Evolutionary conservation across 495 filamentous ascomycete genomes (phyloP).

Genomic region (Tuber microsphaerosporum): DNA sequence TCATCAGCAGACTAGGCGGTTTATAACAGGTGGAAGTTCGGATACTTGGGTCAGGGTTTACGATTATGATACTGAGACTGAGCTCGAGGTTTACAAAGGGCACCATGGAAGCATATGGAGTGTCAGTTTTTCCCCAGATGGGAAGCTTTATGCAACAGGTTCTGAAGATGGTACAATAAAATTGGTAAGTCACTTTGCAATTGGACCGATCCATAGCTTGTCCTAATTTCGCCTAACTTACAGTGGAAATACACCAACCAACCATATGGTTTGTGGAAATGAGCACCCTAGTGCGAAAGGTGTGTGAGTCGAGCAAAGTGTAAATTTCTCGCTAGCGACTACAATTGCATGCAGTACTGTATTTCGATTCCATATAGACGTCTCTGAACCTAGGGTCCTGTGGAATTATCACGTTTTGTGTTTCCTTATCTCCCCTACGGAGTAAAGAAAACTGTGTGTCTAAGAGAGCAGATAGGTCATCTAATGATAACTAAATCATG

Average conservation of each 20-base stretch:
- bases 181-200: constrained; percentile 46
- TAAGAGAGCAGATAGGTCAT: neutral
- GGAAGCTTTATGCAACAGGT: constrained; percentile 89
- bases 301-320: neutral
- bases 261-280: constrained; percentile 60
- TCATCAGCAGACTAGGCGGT: constrained; percentile 68
- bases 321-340: neutral
- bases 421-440: neutral
- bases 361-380: neutral
- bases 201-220: neutral
- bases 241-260: constrained; percentile 63
- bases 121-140: constrained; percentile 85
- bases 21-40: constrained; percentile 77
- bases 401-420: neutral
- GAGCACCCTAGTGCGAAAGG: constrained; percentile 11
- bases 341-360: neutral
- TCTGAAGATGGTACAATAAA: constrained; percentile 98
- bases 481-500: neutral
- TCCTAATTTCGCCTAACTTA: constrained; percentile 7
- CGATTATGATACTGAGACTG: constrained; percentile 70
- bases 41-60: constrained; percentile 95
- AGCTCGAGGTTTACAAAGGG: constrained; percentile 84
- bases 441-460: neutral
- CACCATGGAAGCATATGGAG: constrained; percentile 98
- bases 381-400: neutral